A percentile compares a stretch with the other conserved stretches of the same genome.
These are phyloP conservation scores for Scolecobasidium constrictum DNA, from an alignment of 2,329 filamentous ascomycete genomes.

Conservation along the genomic window DNA sequence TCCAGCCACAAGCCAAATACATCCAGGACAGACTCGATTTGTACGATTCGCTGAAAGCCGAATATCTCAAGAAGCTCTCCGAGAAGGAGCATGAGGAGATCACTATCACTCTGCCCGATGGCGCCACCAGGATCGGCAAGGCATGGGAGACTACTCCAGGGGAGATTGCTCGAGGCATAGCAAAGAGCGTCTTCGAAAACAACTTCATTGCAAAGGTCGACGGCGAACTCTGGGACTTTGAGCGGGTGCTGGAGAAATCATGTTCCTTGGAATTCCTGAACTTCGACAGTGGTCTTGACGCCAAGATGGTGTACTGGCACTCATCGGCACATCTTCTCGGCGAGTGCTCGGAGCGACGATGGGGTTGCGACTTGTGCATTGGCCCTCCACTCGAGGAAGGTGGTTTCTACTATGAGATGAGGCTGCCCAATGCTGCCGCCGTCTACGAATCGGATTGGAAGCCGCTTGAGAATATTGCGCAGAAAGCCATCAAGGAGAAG, in stretches of 20 bases:
- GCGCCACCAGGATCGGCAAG: conserved; percentile 60
- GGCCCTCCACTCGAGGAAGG: conserved; percentile 85
- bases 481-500: conserved; percentile 88
- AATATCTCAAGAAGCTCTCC: conserved; percentile 66
- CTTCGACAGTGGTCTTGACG: conserved; percentile 64
- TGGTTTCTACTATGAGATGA: conserved; percentile 93
- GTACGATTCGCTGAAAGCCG: conserved; percentile 80
- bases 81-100: conserved; percentile 63
- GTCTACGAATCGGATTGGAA: conserved; percentile 74
- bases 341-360: conserved; percentile 82
- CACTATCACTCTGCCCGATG: conserved; percentile 62
- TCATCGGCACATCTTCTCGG: conserved; percentile 93
- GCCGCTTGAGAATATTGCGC: conserved; percentile 68
- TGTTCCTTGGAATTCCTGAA: conserved; percentile 76
- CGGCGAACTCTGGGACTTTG: conserved; percentile 84
- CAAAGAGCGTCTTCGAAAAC: conserved; percentile 74
- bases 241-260: conserved; percentile 77
- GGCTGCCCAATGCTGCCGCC: conserved; percentile 56
- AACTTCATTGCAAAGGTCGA: conserved; percentile 81
- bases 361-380: conserved; percentile 85
- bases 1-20: conserved; percentile 55
- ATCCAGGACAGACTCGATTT: conserved; percentile 74
- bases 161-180: conserved; percentile 66
- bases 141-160: conserved; percentile 88
- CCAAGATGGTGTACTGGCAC: conserved; percentile 96